Conservation (phyloP, 2,329 filamentous ascomycete species). For the Parascedosporium putredinis region DNA sequence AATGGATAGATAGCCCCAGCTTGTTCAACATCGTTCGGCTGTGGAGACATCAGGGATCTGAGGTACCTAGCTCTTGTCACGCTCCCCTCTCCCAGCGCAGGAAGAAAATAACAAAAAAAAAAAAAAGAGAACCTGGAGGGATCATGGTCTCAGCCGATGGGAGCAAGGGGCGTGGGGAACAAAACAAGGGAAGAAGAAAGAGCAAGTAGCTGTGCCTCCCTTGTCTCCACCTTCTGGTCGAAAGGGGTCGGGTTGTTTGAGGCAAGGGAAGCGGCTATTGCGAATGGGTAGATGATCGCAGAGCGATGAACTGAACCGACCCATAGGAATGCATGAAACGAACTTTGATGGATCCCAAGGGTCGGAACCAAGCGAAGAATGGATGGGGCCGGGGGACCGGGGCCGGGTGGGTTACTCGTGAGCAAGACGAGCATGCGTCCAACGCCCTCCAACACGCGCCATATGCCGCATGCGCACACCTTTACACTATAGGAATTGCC, state of each 20-base stretch:
- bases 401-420: not conserved
- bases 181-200: not conserved
- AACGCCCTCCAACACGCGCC: too few species aligned
- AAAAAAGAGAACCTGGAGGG: too few species aligned
- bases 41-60: not conserved
- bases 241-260: not conserved
- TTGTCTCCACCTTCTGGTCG: not conserved
- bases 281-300: conserved; percentile 6
- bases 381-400: not conserved
- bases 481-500: too few species aligned
- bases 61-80: too few species aligned
- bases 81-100: too few species aligned
- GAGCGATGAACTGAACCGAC: not conserved
- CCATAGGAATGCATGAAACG: conserved; percentile 5
- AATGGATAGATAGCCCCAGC: too few species aligned
- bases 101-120: too few species aligned
- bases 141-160: too few species aligned
- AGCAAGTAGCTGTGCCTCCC: too few species aligned
- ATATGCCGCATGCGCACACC: too few species aligned
- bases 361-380: conserved; percentile 1
- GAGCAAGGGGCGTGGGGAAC: too few species aligned
- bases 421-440: not conserved
- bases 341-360: not conserved
- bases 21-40: not conserved
- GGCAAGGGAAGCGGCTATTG: conserved; percentile 2